Evolutionary conservation across 805 yeast genomes (phyloP).

Genomic region (Sugiyamaella boreocaroliniensis): DNA sequence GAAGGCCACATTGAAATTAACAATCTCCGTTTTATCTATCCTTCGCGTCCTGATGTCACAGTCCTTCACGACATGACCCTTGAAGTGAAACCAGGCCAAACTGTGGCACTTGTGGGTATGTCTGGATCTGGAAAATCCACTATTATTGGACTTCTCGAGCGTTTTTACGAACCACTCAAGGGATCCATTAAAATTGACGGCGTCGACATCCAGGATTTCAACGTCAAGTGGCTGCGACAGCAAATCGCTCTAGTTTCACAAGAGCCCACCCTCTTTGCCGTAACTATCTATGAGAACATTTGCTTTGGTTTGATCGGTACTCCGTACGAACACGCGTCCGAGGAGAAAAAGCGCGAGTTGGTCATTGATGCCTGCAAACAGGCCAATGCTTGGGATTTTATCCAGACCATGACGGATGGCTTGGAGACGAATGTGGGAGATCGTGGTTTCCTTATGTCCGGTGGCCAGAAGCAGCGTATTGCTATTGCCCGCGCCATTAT

Average conservation of each 20-base stretch:
- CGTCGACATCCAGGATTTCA: conserved; percentile 65
- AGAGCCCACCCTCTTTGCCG: conserved; percentile 90
- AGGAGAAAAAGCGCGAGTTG: conserved; percentile 33
- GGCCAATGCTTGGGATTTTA: conserved; percentile 37
- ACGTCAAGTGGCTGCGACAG: conserved; percentile 66
- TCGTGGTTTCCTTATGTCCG: conserved; percentile 51
- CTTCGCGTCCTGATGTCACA: conserved; percentile 66
- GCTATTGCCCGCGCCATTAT: conserved; percentile 62
- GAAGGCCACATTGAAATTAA: conserved; percentile 71
- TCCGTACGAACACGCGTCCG: conserved; percentile 48
- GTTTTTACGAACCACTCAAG: conserved; percentile 74
- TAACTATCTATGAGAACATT: conserved; percentile 78
- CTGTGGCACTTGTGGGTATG: conserved; percentile 93
- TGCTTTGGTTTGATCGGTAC: conserved; percentile 75
- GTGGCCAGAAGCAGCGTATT: conserved; percentile 62
- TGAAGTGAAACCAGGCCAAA: conserved; percentile 78
- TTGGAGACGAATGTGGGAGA: conserved; percentile 63
- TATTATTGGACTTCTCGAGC: conserved; percentile 70
- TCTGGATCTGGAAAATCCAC: conserved; percentile 96
- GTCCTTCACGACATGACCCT: conserved; percentile 73
- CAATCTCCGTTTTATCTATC: conserved; percentile 85
- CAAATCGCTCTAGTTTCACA: conserved; percentile 89
- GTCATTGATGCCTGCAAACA: conserved; percentile 33
- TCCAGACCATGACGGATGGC: conserved; percentile 68
- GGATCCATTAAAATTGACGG: conserved; percentile 82